Evolutionary conservation across 345 rosid species (phyloP).

Genomic region (Lumnitzera racemosa): DNA sequence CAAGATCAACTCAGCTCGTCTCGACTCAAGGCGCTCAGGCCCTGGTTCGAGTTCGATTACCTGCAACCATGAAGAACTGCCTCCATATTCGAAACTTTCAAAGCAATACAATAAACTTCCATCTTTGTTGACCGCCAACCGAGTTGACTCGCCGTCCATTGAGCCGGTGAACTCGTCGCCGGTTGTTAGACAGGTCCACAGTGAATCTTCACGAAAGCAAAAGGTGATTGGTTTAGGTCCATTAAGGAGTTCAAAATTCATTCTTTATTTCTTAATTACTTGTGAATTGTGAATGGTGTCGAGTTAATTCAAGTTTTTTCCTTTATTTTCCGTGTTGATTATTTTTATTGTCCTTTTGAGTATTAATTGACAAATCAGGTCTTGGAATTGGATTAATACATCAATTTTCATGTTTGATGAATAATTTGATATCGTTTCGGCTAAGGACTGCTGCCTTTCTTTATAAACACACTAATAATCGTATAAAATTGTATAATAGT

Average conservation of each 20-base stretch:
- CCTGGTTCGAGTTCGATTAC: constrained; percentile 12
- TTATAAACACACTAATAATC: too few species aligned
- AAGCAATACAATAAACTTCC: constrained; percentile 9
- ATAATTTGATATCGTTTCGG: not conserved
- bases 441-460: too few species aligned
- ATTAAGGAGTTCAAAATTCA: too few species aligned
- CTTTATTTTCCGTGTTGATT: too few species aligned
- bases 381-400: too few species aligned
- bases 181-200: constrained; percentile 2
- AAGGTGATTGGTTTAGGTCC: constrained; percentile 38
- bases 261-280: too few species aligned
- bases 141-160: constrained; percentile 9
- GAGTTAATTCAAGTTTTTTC: too few species aligned
- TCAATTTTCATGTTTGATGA: not conserved
- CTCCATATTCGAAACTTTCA: constrained; percentile 4
- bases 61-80: constrained; percentile 14
- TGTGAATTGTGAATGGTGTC: too few species aligned
- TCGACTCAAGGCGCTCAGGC: not conserved
- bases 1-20: constrained; percentile 1
- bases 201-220: constrained; percentile 20
- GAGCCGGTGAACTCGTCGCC: constrained; percentile 15
- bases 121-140: constrained; percentile 11
- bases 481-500: too few species aligned
- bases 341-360: too few species aligned
- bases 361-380: too few species aligned